Evolutionary conservation across 2,329 filamentous ascomycete species (phyloP), one percentile per base, ranked within the genome.

Genomic region (Colletotrichum tofieldiae): DNA sequence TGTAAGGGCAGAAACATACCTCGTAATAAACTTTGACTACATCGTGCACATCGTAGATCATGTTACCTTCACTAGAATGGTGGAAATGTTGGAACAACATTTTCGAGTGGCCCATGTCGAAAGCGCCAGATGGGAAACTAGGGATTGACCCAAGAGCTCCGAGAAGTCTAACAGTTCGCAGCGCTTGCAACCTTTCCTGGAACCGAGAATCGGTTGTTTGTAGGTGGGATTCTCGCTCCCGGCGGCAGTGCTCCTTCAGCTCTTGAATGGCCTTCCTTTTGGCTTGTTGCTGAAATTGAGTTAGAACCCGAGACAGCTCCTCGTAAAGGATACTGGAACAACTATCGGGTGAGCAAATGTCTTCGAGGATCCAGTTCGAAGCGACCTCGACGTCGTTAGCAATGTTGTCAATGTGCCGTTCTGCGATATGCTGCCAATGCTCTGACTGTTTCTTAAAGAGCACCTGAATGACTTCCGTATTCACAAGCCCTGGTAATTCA

Each of bases 11-110:
- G 1, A 26, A 1, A 23, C 75, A 41, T 77, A 82, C 81, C 75
- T 82, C 75, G 51, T 83, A 83, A 23, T 84, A 84, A 0, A 80
- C 79, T 41, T 80, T 81, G 12, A 83, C 74, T 1, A 81, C 72
- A 41, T 83, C 81, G 39, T 84, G 81, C 0, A 83, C 78, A 20
- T 82, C 79, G 6, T 80, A 54, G 12, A 77, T 67, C 63, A 79
- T 81, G 47, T 81, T 82, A 9, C 77, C 72, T 2, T 72, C 73
- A 1, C 64, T 68, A 2, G 71, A 73, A 18, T 70, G 72, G n/a
- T 79, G 78, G 12, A 67, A 75, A 0, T 72, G 74, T 2, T 76
- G 76, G 9, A 67, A 67, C 12, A 71, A 26, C 2, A 16, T 4
- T 8, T 14, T 37, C 6, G 37, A 29, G 18, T 65, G 47, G 4